These are phyloP conservation scores for Euryodendron excelsum DNA, from an alignment of 148 eudicot genomes.

Conservation along the genomic window DNA sequence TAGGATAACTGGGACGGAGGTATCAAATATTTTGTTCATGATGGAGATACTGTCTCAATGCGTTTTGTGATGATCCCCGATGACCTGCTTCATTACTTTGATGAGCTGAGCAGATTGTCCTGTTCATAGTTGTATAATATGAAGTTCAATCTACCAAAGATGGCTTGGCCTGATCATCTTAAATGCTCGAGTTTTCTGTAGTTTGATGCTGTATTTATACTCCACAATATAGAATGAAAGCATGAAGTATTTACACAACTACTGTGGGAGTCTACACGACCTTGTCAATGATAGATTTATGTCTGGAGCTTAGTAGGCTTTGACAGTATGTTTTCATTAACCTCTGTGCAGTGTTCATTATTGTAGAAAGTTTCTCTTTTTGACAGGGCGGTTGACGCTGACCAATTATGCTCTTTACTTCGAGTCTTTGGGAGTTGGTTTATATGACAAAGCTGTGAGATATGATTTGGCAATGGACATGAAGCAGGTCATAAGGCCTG, in stretches of 20 bases:
- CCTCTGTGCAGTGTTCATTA: background rate
- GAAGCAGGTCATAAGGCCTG: constrained; percentile 86
- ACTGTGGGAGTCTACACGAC: background rate
- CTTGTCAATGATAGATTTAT: background rate
- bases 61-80: background rate
- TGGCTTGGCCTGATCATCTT: background rate
- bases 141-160: background rate
- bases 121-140: background rate
- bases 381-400: constrained; percentile 76
- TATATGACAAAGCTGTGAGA: constrained; percentile 73
- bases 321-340: background rate
- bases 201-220: background rate
- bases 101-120: background rate
- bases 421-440: constrained; percentile 77
- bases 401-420: constrained; percentile 74
- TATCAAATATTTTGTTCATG: background rate
- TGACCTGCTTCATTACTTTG: background rate
- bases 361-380: background rate
- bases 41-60: background rate
- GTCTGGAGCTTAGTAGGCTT: background rate
- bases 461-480: constrained; percentile 69
- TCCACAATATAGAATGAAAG: background rate
- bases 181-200: background rate
- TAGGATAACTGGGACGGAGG: constrained; percentile 1
- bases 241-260: background rate